Conservation (phyloP, 345 rosid species). For the Abelmoschus esculentus region DNA sequence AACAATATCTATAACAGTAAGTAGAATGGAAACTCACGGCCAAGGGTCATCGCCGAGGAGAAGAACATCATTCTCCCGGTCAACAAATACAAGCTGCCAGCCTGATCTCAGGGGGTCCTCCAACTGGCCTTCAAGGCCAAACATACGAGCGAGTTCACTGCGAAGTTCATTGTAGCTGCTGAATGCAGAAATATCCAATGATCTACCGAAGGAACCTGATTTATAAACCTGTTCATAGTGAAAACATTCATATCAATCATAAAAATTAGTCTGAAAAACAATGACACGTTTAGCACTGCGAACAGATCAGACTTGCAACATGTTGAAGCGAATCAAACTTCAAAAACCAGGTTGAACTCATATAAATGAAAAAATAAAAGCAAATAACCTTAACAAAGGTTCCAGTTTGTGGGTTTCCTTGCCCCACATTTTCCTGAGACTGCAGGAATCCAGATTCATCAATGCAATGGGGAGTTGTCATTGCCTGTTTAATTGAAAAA, state of each 20-base stretch:
- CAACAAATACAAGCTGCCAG: slow-evolving; percentile 99
- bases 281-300: neutral
- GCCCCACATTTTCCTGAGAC: slow-evolving; percentile 61
- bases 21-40: slow-evolving; percentile 59
- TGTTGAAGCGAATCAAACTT: neutral
- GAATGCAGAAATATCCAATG: slow-evolving; percentile 83
- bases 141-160: slow-evolving; percentile 86
- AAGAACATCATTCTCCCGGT: slow-evolving; percentile 99
- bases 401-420: slow-evolving; percentile 47
- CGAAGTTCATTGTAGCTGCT: slow-evolving; percentile 98
- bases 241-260: neutral
- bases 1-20: slow-evolving; percentile 9
- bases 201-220: slow-evolving; percentile 87
- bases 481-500: slow-evolving; percentile 61
- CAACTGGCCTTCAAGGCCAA: slow-evolving; percentile 97
- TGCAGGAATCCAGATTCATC: slow-evolving; percentile 76
- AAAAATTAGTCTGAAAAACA: neutral
- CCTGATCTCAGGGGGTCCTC: slow-evolving; percentile 99
- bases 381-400: slow-evolving; percentile 82
- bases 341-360: neutral
- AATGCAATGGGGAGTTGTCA: slow-evolving; percentile 63
- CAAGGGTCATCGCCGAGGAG: slow-evolving; percentile 99
- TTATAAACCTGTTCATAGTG: slow-evolving; percentile 60
- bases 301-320: neutral
- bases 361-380: neutral